These are phyloP conservation scores for Leishmania martiniquensis DNA, from an alignment of 208 protist genomes.

Conservation along the genomic window DNA sequence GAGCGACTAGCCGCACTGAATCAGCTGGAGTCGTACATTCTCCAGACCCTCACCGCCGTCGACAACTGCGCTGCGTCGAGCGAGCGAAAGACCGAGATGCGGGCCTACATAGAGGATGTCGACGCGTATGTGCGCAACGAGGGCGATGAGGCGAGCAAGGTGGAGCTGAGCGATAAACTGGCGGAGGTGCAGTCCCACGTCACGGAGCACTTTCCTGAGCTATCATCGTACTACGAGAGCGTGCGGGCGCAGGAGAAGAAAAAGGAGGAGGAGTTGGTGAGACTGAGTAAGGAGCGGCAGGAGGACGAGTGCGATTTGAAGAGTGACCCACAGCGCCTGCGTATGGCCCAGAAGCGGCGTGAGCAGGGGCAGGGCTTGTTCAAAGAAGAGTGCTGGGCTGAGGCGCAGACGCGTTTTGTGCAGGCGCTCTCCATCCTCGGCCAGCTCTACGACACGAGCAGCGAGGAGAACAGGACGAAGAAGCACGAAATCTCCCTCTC, in stretches of 20 bases:
- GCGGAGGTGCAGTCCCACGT: constrained; percentile 39
- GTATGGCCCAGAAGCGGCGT: constrained; percentile 61
- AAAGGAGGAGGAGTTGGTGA: constrained; percentile 56
- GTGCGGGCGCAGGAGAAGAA: constrained; percentile 32
- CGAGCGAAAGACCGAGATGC: constrained; percentile 30
- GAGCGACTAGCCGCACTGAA: constrained; percentile 58
- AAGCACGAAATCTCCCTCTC: constrained; percentile 66
- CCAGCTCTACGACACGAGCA: constrained; percentile 67
- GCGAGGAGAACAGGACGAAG: constrained; percentile 54
- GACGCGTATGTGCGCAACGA: constrained; percentile 52
- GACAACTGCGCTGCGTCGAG: constrained; percentile 33
- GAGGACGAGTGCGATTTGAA: constrained; percentile 64
- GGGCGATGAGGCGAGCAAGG: constrained; percentile 35
- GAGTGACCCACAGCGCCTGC: constrained; percentile 79
- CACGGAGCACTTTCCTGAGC: constrained; percentile 34
- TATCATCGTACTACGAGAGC: constrained; percentile 42
- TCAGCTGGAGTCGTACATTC: constrained; percentile 58
- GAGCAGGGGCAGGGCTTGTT: constrained; percentile 79
- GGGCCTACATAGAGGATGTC: constrained; percentile 32
- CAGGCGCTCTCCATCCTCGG: constrained; percentile 68
- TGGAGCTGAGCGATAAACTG: constrained; percentile 28
- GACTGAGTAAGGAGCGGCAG: constrained; percentile 49
- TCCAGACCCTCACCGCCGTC: constrained; percentile 50
- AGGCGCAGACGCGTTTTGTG: constrained; percentile 77
- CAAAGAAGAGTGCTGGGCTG: constrained; percentile 67